A percentile compares a stretch with the other conserved stretches of the same genome.
Evolutionary conservation across 2,329 filamentous ascomycete species (phyloP).

Genomic region (Immersiporthe knoxdaviesiana): DNA sequence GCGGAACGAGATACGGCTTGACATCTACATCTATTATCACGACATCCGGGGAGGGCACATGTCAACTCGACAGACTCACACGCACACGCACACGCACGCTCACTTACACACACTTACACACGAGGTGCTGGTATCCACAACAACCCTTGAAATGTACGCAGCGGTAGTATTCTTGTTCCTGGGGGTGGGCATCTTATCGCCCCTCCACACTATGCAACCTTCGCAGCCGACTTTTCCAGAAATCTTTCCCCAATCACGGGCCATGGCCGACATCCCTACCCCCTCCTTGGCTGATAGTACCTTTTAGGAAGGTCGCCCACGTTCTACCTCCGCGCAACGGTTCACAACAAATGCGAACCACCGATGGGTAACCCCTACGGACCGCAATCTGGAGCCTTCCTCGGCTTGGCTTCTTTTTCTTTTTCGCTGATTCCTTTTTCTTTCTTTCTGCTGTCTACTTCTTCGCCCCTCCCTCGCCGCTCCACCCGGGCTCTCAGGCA

Average conservation of each 20-base stretch:
- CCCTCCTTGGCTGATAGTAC: constrained; percentile 13
- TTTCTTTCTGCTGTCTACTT: background rate
- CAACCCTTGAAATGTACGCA: too few species aligned
- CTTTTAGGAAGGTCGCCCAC: constrained; percentile 19
- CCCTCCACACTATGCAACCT: background rate
- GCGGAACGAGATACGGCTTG: background rate
- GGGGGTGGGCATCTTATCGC: constrained; percentile 11
- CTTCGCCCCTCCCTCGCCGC: background rate
- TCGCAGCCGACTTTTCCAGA: background rate
- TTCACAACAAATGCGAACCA: constrained; percentile 5
- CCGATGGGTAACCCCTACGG: background rate
- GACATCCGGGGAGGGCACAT: background rate
- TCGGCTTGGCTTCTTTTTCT: background rate
- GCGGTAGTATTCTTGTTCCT: constrained; percentile 1
- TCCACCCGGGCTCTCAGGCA: background rate
- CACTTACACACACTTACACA: background rate
- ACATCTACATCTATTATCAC: constrained; percentile 7
- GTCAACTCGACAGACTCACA: background rate
- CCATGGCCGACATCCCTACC: background rate
- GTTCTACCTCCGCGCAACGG: background rate
- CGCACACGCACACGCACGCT: background rate
- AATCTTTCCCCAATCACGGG: constrained; percentile 17
- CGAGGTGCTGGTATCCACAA: background rate
- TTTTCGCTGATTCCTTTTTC: background rate
- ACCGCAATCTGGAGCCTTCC: background rate